Percentiles rank a stretch among this genome's conserved stretches.
These are phyloP conservation scores for Pseudisothecium myosuroides DNA, from an alignment of 225 moss, liverwort and hornwort species.

Conservation along the genomic window DNA sequence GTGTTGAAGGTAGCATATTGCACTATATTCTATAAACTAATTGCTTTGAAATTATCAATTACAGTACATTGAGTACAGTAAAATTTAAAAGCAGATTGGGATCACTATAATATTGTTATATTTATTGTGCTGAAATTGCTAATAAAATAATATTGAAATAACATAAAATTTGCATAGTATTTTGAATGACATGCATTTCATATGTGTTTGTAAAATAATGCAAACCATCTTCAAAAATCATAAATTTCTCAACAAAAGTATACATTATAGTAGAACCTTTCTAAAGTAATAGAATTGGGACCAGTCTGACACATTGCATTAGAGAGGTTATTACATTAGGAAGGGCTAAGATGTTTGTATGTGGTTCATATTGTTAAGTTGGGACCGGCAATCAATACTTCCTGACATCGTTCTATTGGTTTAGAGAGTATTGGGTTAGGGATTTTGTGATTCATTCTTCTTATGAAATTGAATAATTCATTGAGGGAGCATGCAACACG, in stretches of 20 bases:
- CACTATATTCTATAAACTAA: no score
- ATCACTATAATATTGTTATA: neutral
- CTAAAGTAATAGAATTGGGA: no score
- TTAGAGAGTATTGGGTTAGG: no score
- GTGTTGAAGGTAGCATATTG: no score
- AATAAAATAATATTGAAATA: neutral
- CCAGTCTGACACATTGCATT: no score
- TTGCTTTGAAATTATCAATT: neutral
- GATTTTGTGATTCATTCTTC: neutral
- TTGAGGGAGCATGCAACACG: accelerated
- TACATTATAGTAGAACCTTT: no score
- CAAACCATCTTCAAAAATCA: neutral
- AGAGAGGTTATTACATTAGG: no score
- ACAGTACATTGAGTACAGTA: neutral
- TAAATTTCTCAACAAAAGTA: neutral
- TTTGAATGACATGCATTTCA: neutral
- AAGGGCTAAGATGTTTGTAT: no score
- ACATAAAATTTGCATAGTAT: neutral
- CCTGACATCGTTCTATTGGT: no score
- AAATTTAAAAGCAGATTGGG: neutral
- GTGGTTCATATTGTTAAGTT: no score
- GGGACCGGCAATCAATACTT: no score
- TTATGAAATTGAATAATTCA: neutral
- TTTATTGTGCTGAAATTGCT: neutral
- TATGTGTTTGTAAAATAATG: neutral